Base-by-base conservation (phyloP, 2,329 filamentous ascomycete genomes). In the Septoria linicola region DNA sequence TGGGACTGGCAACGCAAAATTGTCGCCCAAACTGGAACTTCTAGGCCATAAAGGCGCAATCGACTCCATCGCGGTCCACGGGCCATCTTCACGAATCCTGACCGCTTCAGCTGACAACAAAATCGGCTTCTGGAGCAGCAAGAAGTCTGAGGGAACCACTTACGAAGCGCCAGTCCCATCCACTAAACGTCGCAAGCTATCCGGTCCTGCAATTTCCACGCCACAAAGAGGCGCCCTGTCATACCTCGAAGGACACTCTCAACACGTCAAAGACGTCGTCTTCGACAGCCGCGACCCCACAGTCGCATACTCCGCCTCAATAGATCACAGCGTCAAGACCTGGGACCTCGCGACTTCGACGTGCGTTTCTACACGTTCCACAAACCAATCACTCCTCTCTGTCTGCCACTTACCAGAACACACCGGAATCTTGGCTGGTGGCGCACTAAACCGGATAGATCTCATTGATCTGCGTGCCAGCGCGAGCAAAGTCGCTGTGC, bases 311-410 rank as follows among this genome's bases (percentile, higher is more conserved):
- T 92, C 89, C 1, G 83, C 85, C 17, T 95, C 90, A 14, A 87
- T 88, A 74, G 95, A 99, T 74, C 91, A 96, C 76, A 88, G 88
- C 1, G 76, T 97, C 61, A 85, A 86, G 58, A 97, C 93, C 0
- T 87, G 95, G 74, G 93, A 99, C 74, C 79, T 99, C 40, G 85
- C 90, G 0, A 96, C 92, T 1, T 78, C 82, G 48, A 76, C 78
- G 21, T 81, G 88, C 53, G 89, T 97, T 35, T 88, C 89, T 66
- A 89, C 88, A 3, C 80, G 93, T 50, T 87, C 88, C 1, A 93
- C 90, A 0, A 83, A 88, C 50, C 88, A 96, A 70, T 83, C 90
- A 1, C 80, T 99, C 6, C 80, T 95, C 54, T 90, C 85, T 23
- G 77, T 96, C 5, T 80, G 83, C 57, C 84, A 90, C 4, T 76